Percentiles rank a stretch among this genome's conserved stretches.
These are phyloP conservation scores for Polychaeton citri DNA, from an alignment of 2,329 filamentous ascomycete genomes.

Conservation along the genomic window DNA sequence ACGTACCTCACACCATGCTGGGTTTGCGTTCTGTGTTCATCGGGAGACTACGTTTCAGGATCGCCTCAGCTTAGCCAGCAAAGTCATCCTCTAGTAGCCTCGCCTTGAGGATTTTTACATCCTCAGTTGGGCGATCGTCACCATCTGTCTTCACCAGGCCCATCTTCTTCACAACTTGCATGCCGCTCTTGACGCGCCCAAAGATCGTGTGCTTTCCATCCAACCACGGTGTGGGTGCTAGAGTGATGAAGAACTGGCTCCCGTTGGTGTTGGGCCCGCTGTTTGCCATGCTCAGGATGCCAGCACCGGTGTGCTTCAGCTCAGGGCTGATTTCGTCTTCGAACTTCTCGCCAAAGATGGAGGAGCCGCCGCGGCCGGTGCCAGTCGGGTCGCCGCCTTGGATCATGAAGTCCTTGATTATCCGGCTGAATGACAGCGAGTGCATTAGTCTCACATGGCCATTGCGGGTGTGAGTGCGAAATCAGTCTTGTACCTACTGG, in stretches of 20 bases:
- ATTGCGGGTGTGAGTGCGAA: neutral
- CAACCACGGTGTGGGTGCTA: conserved; percentile 89
- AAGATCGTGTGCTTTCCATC: conserved; percentile 98
- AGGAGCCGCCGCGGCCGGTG: conserved; percentile 75
- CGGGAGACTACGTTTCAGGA: no score
- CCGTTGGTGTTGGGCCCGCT: conserved; percentile 86
- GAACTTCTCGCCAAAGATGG: conserved; percentile 88
- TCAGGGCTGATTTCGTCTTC: conserved; percentile 72
- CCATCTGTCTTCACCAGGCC: conserved; percentile 70
- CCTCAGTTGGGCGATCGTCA: conserved; percentile 69
- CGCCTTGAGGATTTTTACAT: conserved; percentile 67
- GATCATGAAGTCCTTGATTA: conserved; percentile 94
- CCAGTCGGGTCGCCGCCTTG: conserved; percentile 79
- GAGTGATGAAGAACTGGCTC: conserved; percentile 88
- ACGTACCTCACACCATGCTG: no score
- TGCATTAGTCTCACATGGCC: no score
- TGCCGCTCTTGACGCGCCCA: conserved; percentile 71
- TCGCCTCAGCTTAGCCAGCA: no score
- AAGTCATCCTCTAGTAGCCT: conserved; percentile 52
- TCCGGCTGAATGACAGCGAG: conserved; percentile 43
- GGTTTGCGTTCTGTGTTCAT: no score
- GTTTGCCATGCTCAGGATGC: conserved; percentile 95
- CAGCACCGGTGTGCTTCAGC: conserved; percentile 84
- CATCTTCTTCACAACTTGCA: conserved; percentile 76
- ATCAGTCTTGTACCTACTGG: conserved; percentile 37